phyloP scores from a whole-genome alignment of 305 asterid genomes.

The Rubia tinctorum region DNA sequence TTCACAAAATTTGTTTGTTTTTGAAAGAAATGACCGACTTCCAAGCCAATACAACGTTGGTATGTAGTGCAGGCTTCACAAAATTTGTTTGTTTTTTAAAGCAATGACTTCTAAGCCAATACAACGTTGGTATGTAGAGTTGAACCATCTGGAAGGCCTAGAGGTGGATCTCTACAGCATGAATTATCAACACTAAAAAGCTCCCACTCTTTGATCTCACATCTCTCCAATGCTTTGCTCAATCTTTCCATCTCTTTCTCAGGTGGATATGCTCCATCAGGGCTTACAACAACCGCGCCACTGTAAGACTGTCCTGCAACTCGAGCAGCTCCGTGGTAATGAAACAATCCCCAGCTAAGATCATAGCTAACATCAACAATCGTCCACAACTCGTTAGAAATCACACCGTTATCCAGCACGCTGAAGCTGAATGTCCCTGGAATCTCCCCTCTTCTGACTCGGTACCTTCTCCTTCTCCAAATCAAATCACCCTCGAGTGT shows the following conservation, averaged over 20 bases:
- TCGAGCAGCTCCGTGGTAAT: slow-evolving; percentile 88
- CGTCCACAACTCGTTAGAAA: slow-evolving; percentile 85
- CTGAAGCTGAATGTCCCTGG: slow-evolving; percentile 75
- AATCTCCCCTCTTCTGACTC: slow-evolving; percentile 64
- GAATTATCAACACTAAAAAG: slow-evolving; percentile 72
- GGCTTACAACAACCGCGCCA: slow-evolving; percentile 86
- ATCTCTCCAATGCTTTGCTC: slow-evolving; percentile 55
- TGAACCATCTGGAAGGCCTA: slow-evolving; percentile 73
- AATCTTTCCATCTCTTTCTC: slow-evolving; percentile 40
- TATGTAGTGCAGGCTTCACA: too few relatives aligned
- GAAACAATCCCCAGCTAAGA: slow-evolving; percentile 88
- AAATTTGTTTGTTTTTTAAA: neutral
- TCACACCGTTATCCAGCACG: slow-evolving; percentile 86
- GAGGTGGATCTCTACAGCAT: slow-evolving; percentile 64
- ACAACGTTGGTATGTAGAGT: slow-evolving; percentile 25
- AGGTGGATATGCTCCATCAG: slow-evolving; percentile 60
- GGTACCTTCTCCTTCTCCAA: slow-evolving; percentile 81
- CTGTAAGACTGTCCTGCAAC: slow-evolving; percentile 93
- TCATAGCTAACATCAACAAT: slow-evolving; percentile 73
- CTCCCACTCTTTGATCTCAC: slow-evolving; percentile 86
- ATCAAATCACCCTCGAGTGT: slow-evolving; percentile 61
- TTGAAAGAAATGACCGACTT: too few relatives aligned
- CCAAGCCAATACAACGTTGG: too few relatives aligned
- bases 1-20: too few relatives aligned
- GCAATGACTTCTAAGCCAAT: neutral